These are phyloP conservation scores for Sarcocystis neurona DNA, from an alignment of 169 alveolate species.

Conservation along the genomic window DNA sequence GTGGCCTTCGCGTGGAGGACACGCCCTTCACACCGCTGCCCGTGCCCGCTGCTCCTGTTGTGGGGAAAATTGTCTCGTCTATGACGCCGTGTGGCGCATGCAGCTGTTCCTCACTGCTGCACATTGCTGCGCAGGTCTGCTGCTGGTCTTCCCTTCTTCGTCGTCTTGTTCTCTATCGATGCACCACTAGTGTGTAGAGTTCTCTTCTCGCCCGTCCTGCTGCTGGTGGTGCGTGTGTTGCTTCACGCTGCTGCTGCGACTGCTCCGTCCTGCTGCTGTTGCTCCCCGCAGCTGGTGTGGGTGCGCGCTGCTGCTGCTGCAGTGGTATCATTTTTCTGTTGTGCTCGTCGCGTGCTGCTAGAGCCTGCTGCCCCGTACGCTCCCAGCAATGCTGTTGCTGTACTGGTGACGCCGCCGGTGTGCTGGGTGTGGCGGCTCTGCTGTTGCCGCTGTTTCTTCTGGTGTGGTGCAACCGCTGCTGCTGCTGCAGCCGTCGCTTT, in stretches of 20 bases:
- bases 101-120: background rate
- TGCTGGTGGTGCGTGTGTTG: background rate
- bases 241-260: background rate
- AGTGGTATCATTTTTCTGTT: too few species aligned
- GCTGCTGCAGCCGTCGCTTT: too few species aligned
- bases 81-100: background rate
- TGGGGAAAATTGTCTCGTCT: background rate
- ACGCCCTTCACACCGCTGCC: too few species aligned
- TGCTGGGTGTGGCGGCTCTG: background rate
- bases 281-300: background rate
- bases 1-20: too few species aligned
- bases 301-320: too few species aligned
- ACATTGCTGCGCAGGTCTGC: background rate
- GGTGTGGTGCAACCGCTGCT: background rate
- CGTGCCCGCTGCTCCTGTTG: background rate
- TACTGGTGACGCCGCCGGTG: background rate
- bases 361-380: background rate
- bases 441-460: background rate
- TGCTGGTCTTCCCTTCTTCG: background rate
- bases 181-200: background rate
- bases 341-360: too few species aligned
- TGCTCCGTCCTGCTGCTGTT: background rate
- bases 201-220: background rate
- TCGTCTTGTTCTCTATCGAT: background rate
- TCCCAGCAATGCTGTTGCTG: background rate